phyloP scores from a whole-genome alignment of 1,284 basidiomycete species.

The Veloporphyrellus conicus region DNA sequence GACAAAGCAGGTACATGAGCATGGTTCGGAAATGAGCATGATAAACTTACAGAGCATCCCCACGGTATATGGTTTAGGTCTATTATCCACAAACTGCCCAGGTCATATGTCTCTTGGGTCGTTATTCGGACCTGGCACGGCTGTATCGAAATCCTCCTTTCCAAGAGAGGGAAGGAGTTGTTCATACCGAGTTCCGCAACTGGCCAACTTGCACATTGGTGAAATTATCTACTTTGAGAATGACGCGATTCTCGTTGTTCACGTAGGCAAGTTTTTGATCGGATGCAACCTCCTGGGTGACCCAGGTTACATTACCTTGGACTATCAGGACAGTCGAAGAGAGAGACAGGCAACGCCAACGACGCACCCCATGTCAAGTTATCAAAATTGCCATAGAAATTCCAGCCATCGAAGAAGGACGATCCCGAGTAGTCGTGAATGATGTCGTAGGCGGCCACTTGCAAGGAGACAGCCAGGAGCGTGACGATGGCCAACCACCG shows the following conservation, averaged over 20 bases:
- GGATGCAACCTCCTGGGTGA: conserved; percentile 44
- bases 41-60: conserved; percentile 56
- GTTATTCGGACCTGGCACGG: conserved; percentile 46
- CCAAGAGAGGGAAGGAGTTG: not conserved
- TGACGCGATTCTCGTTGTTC: conserved; percentile 48
- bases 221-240: conserved; percentile 59
- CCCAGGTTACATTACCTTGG: conserved; percentile 50
- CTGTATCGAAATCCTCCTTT: not conserved
- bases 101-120: conserved; percentile 42
- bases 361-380: conserved; percentile 47
- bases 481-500: not conserved
- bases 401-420: conserved; percentile 51
- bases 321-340: conserved; percentile 14
- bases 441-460: conserved; percentile 27
- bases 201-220: conserved; percentile 49
- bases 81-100: conserved; percentile 58
- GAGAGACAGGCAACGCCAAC: conserved; percentile 1
- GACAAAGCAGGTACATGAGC: not conserved
- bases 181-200: conserved; percentile 51
- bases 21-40: conserved; percentile 5
- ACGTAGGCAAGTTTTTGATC: conserved; percentile 52
- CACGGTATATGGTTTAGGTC: conserved; percentile 60
- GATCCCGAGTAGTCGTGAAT: conserved; percentile 41
- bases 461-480: conserved; percentile 5
- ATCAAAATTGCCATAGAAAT: conserved; percentile 52